Percentiles rank a stretch among this genome's conserved stretches.
Evolutionary conservation across 805 yeast species (phyloP).

Genomic region (Hanseniaspora osmophila): DNA sequence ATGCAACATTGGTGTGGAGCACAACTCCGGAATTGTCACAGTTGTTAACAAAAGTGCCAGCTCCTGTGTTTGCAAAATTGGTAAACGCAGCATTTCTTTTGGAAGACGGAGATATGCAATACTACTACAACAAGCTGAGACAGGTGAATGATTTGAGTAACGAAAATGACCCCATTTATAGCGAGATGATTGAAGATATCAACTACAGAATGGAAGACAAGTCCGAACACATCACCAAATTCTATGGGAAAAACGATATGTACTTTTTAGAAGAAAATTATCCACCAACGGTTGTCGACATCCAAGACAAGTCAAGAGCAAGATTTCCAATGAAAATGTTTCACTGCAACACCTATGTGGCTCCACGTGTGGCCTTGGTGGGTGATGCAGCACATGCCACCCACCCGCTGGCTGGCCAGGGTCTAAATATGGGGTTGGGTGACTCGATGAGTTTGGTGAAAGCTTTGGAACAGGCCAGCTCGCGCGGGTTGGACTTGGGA

Average conservation of each 20-base stretch:
- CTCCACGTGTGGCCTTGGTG: conserved; percentile 76
- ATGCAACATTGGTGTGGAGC: conserved; percentile 91
- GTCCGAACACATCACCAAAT: conserved; percentile 16
- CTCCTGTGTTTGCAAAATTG: conserved; percentile 49
- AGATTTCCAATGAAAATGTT: conserved; percentile 77
- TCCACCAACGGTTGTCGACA: conserved; percentile 52
- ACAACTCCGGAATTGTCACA: conserved; percentile 63
- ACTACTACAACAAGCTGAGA: conserved; percentile 36
- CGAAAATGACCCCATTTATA: conserved; percentile 25
- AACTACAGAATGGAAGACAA: conserved; percentile 44
- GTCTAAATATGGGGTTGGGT: conserved; percentile 92
- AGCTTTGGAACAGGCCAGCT: conserved; percentile 56
- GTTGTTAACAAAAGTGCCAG: conserved; percentile 42
- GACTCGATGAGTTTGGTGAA: conserved; percentile 64
- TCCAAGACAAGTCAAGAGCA: conserved; percentile 58
- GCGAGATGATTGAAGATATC: conserved; percentile 52
- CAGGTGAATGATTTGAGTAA: conserved; percentile 18
- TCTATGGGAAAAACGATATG: conserved; percentile 17
- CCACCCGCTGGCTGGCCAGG: conserved; percentile 96
- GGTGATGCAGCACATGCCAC: conserved; percentile 98
- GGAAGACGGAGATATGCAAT: conserved; percentile 61
- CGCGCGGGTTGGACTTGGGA: conserved; percentile 82
- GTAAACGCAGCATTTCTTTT: conserved; percentile 82
- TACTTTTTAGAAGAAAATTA: conserved; percentile 40
- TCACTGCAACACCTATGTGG: conserved; percentile 81